phyloP scores from a whole-genome alignment of 2,329 filamentous ascomycete species.

The Lachnellula hyalina region DNA sequence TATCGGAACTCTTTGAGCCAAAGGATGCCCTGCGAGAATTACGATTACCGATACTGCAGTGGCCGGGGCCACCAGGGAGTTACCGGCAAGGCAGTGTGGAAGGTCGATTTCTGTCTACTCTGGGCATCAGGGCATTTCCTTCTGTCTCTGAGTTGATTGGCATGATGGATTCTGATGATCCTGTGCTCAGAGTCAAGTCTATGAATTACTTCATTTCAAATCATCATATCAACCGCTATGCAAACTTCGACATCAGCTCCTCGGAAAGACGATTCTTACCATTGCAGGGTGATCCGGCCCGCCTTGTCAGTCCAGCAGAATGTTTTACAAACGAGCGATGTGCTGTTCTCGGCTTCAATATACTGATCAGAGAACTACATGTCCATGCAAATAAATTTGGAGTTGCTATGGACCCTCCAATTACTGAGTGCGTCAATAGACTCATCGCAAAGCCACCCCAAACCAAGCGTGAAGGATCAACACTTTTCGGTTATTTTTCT shows the following conservation, averaged over 20 bases:
- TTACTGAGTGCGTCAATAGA: slow-evolving; percentile 68
- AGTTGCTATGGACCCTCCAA: slow-evolving; percentile 74
- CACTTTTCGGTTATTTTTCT: slow-evolving; percentile 79
- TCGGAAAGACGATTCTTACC: slow-evolving; percentile 63
- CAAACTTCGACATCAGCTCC: slow-evolving; percentile 51
- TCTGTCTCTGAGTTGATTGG: slow-evolving; percentile 68
- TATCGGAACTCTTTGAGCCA: slow-evolving; percentile 78
- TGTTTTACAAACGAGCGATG: slow-evolving; percentile 81
- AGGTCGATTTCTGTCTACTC: slow-evolving; percentile 63
- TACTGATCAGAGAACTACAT: slow-evolving; percentile 71
- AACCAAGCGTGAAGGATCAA: slow-evolving; percentile 58
- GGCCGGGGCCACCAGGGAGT: slow-evolving; percentile 62
- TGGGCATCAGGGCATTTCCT: slow-evolving; percentile 72
- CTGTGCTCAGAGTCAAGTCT: slow-evolving; percentile 57
- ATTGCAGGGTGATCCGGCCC: slow-evolving; percentile 59
- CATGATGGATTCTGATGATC: slow-evolving; percentile 63
- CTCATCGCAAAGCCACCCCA: slow-evolving; percentile 68
- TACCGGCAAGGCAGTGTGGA: slow-evolving; percentile 64
- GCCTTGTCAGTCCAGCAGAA: slow-evolving; percentile 64
- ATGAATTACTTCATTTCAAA: slow-evolving; percentile 80
- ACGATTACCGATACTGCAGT: slow-evolving; percentile 71
- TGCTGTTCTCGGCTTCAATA: slow-evolving; percentile 72
- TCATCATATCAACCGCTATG: slow-evolving; percentile 73
- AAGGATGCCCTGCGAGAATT: slow-evolving; percentile 64
- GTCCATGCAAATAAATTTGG: slow-evolving; percentile 79